Percentiles rank a stretch among this genome's conserved stretches.
phyloP scores from a whole-genome alignment of 2,329 filamentous ascomycete species.

The Camptophora hylomeconis region DNA sequence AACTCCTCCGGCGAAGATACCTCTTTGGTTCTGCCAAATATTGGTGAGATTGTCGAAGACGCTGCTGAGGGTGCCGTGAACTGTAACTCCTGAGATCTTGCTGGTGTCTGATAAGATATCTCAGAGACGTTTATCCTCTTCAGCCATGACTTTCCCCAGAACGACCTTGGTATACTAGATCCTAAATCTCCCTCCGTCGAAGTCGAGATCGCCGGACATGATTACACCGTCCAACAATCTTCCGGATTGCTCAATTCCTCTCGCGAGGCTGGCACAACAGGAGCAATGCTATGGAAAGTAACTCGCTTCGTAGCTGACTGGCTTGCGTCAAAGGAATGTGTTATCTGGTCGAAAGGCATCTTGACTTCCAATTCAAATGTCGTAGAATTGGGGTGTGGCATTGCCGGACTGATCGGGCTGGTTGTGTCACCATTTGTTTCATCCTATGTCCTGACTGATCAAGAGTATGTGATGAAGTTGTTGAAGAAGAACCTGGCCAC shows the following conservation, averaged over 20 bases:
- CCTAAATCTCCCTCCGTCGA: constrained; percentile 52
- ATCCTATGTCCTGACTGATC: constrained; percentile 69
- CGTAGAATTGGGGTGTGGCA: constrained; percentile 79
- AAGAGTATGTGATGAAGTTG: constrained; percentile 66
- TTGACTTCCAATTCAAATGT: constrained; percentile 45
- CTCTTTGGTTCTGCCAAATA: no score
- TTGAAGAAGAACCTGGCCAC: constrained; percentile 61
- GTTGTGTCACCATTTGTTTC: constrained; percentile 47
- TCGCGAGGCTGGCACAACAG: constrained; percentile 59
- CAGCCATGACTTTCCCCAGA: constrained; percentile 58
- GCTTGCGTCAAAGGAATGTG: constrained; percentile 52
- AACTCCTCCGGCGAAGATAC: no score
- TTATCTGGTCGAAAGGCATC: constrained; percentile 44
- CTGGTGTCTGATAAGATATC: background rate
- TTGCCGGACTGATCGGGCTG: constrained; percentile 67
- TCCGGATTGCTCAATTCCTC: constrained; percentile 68
- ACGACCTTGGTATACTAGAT: constrained; percentile 76
- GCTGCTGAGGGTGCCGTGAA: constrained; percentile 53
- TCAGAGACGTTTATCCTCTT: constrained; percentile 82
- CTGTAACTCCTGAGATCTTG: no score
- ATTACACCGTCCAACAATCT: constrained; percentile 71
- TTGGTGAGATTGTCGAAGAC: no score
- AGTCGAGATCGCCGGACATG: constrained; percentile 52
- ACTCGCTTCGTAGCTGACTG: constrained; percentile 72
- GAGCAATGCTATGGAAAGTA: constrained; percentile 86